Percentiles rank a stretch among this genome's conserved stretches.
Conservation (phyloP, 495 filamentous ascomycete genomes). For the Lindgomyces ingoldianus region DNA sequence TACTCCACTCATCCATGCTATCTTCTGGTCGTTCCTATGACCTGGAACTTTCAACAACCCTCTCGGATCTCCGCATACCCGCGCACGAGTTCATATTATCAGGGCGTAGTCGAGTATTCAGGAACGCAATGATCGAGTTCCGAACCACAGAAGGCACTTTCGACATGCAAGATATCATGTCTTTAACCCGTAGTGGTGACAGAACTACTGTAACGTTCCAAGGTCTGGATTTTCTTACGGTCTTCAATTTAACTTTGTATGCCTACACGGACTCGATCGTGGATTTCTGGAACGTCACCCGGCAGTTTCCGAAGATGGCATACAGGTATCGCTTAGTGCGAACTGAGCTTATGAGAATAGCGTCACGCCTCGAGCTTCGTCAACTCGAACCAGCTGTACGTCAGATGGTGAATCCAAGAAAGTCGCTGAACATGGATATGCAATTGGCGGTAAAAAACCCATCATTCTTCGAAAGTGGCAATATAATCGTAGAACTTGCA, state of each 20-base stretch:
- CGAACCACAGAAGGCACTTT: conserved; percentile 42
- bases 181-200: conserved; percentile 56
- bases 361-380: conserved; percentile 63
- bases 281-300: conserved; percentile 79
- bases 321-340: conserved; percentile 74
- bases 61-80: conserved; percentile 69
- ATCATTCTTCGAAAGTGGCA: conserved; percentile 70
- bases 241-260: conserved; percentile 78
- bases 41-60: conserved; percentile 55
- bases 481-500: conserved; percentile 75
- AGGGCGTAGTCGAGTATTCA: conserved; percentile 69
- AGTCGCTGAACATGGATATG: conserved; percentile 67
- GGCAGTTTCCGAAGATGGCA: conserved; percentile 61
- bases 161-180: conserved; percentile 59
- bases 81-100: conserved; percentile 79
- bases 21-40: conserved; percentile 46
- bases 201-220: conserved; percentile 59
- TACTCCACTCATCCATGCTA: conserved; percentile 42
- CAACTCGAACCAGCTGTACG: conserved; percentile 74
- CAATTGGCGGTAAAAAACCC: conserved; percentile 63
- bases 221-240: conserved; percentile 68
- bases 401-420: conserved; percentile 65
- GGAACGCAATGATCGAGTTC: conserved; percentile 60
- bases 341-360: conserved; percentile 78
- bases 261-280: conserved; percentile 78